Evolutionary conservation across 1,284 basidiomycete species (phyloP), one percentile per base, ranked within the genome.

Genomic region (Boletus smithii): DNA sequence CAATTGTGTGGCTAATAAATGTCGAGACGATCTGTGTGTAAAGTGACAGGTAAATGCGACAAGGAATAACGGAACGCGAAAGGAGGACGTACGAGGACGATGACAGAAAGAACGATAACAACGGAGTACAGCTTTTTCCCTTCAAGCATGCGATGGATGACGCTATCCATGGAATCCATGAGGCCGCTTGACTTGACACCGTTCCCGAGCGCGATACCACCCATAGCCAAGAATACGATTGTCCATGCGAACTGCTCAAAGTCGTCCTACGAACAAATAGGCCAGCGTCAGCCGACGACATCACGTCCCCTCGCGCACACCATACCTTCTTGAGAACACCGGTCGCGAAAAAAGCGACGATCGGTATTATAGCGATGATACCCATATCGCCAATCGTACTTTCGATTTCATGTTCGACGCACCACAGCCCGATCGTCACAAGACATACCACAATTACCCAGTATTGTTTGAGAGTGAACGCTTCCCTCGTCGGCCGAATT

Each of bases 161-260:
- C 63, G 0, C 66, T 67, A 58, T 93, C 91, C 69, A 94, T 76
- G 29, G 87, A 79, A 27, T 84, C 81, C 26, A 98, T 75, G 32
- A 99, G 73, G 0, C 97, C 95, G 33, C 91, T 95, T 2, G 89
- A 87, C 16, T 85, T 80, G 3, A 99, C 95, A 2, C 93, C 95
- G 64, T 97, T 92, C 40, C 95, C 97, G 3, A 98, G 80, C 0
- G 94, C 92, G 43, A 98, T 95, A 29, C 97, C 95, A 16, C 97
- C 95, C 95, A 99, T 99, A n/a, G 93, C 93, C 44, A 95, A 75
- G 71, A 93, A 89, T 23, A 95, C 92, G 53, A 97, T 94, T 1
- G 88, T 88, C 93, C 93, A 97, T 52, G 88, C 78, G 71, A 95
- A 95, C 59, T 89, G 88, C 62, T 95, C 93, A 68, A 97, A 97